These are phyloP conservation scores for Heritiera littoralis DNA, from an alignment of 345 rosid species.

Conservation along the genomic window DNA sequence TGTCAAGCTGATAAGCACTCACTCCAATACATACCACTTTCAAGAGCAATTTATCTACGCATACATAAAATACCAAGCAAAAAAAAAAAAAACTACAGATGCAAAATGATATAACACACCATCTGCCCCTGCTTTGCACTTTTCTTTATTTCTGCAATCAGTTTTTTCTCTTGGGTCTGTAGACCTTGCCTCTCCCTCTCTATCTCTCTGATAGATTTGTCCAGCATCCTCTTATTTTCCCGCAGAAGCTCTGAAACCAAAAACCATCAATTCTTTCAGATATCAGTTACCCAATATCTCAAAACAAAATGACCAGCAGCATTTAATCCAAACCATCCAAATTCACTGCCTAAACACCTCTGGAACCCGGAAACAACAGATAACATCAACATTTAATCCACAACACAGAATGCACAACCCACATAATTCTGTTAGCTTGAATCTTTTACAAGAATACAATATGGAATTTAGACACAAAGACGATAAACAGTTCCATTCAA, in stretches of 20 bases:
- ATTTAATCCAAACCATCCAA: not conserved
- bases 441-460: not conserved
- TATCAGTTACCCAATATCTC: not conserved
- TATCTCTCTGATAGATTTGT: slow-evolving; percentile 91
- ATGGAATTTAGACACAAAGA: not conserved
- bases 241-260: slow-evolving; percentile 73
- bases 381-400: not conserved
- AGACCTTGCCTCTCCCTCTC: slow-evolving; percentile 96
- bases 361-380: not conserved
- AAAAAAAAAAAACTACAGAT: not conserved
- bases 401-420: not conserved
- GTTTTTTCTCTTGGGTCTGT: slow-evolving; percentile 89
- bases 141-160: slow-evolving; percentile 83
- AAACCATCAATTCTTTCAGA: slow-evolving; percentile 1
- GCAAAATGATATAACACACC: slow-evolving; percentile 38
- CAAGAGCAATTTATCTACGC: not conserved
- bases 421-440: not conserved
- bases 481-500: not conserved
- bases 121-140: slow-evolving; percentile 97
- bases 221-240: slow-evolving; percentile 95
- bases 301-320: not conserved
- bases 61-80: not conserved
- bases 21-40: not conserved
- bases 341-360: not conserved
- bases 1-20: not conserved